Evolutionary conservation across 1,139 yeast genomes (phyloP).

Genomic region (Geotrichum bryndzae): DNA sequence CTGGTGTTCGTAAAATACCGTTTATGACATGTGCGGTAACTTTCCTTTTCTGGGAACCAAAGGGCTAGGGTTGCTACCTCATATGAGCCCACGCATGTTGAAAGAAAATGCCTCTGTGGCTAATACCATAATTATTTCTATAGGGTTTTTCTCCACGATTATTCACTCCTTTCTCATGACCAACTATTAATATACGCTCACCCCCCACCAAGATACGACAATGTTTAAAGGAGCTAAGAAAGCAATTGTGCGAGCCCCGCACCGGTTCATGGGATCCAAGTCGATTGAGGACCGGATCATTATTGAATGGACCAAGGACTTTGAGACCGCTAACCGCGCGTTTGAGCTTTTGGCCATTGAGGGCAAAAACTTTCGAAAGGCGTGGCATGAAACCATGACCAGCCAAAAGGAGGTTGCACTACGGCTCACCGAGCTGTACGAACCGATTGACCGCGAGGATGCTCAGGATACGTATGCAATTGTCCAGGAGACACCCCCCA

Average conservation of each 20-base stretch:
- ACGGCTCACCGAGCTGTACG: conserved; percentile 38
- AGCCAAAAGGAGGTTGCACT: conserved; percentile 35
- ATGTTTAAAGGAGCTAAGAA: conserved; percentile 37
- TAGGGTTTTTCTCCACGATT: not conserved
- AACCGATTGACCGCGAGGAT: conserved; percentile 32
- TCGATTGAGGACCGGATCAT: conserved; percentile 46
- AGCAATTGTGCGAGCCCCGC: conserved; percentile 38
- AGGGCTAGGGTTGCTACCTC: not conserved
- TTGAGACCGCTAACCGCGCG: conserved; percentile 43
- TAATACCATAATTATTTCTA: not conserved
- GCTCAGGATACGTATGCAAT: conserved; percentile 36
- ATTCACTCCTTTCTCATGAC: conserved; percentile 11
- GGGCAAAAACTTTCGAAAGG: conserved; percentile 34
- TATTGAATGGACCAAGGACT: conserved; percentile 44
- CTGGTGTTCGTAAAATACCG: not conserved
- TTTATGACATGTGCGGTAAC: not conserved
- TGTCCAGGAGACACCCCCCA: conserved; percentile 40
- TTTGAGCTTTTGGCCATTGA: conserved; percentile 40
- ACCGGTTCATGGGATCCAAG: conserved; percentile 34
- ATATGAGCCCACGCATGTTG: not conserved
- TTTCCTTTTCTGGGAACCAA: not conserved
- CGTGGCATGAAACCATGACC: conserved; percentile 36
- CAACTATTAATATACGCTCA: not conserved
- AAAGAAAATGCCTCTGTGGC: not conserved
- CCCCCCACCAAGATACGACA: conserved; percentile 14